Base-by-base conservation (phyloP, 2,329 filamentous ascomycete species). In the Phyllosticta citriasiana region DNA sequence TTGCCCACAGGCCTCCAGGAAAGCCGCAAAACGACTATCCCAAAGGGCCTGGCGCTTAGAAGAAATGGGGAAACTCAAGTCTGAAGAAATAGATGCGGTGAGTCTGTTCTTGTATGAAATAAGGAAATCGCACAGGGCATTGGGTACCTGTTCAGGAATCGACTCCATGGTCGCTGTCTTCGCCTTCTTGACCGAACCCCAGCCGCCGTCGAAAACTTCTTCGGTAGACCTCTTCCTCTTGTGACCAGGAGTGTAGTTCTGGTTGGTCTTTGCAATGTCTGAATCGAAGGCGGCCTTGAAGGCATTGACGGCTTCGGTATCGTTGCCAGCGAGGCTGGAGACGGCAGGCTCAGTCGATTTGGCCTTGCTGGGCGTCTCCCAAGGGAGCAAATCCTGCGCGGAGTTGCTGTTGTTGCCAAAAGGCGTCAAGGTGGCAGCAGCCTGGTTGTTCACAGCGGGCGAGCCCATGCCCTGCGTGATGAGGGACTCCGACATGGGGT, bases 391-490 rank as follows among this genome's bases (percentile, higher is more conserved):
- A 8, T 30, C 27, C 19, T 22, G 19, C 19, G 19, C 19, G 19
- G 19, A 22, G 40, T n/a, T n/a, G 40, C 5, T n/a, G n/a, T 14
- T 47, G 40, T 16, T 16, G 3, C 6, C 40, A n/a, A 47, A 47
- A 47, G 40, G 40, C 14, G 16, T 16, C 10, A 8, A 40, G 33
- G 4, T 40, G 33, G 16, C 10, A 40, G 33, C 33, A 40, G 6
- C 5, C 3, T 40, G 5, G 14, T n/a, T n/a, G 14, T 47, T 3
- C 16, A n/a, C 40, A n/a, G 40, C 40, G 16, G 53, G 53, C 24
- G 33, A 26, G 19, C 16, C 51, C 26, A 53, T 33, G 19, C 53
- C 53, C 22, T 56, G 59, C n/a, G 59, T 61, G 55, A 57, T 57
- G 3, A 61, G 50, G 8, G 47, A 57, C 6, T 27, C 10, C 12